Conservation (phyloP, 306 rosid species). For the Argentina anserina region DNA sequence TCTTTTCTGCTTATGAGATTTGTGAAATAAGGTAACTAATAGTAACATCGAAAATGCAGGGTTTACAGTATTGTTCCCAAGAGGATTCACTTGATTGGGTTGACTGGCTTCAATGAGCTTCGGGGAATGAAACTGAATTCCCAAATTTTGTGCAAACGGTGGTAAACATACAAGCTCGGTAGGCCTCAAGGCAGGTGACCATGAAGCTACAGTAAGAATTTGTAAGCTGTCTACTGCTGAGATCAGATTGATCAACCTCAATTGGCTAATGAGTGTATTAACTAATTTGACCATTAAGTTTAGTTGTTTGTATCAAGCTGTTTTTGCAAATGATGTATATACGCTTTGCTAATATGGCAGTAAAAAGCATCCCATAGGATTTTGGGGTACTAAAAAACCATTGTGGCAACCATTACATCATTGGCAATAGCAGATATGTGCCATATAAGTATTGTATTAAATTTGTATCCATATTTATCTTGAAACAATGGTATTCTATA, state of each 20-base stretch:
- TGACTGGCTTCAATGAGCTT: constrained; percentile 37
- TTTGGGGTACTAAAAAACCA: background rate
- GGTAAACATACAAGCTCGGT: background rate
- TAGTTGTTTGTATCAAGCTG: background rate
- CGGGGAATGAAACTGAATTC: constrained; percentile 20
- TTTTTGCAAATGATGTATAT: constrained; percentile 14
- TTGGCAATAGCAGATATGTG: background rate
- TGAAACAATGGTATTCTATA: background rate
- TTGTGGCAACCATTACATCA: constrained; percentile 11
- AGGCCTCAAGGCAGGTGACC: background rate
- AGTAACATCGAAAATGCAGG: constrained; percentile 38
- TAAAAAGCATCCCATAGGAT: background rate
- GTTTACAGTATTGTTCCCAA: constrained; percentile 64
- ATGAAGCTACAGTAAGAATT: background rate
- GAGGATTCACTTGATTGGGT: constrained; percentile 58
- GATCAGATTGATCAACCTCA: background rate
- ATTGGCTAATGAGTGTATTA: background rate
- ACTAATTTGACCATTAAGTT: background rate
- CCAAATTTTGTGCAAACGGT: constrained; percentile 21
- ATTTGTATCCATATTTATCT: background rate
- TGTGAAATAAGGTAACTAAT: constrained; percentile 10
- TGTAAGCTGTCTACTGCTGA: constrained; percentile 1
- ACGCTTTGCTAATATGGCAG: constrained; percentile 14
- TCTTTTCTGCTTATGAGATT: constrained; percentile 10
- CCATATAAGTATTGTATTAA: background rate